Evolutionary conservation across 2,329 filamentous ascomycete genomes (phyloP), one percentile per base, ranked within the genome.

Genomic region (Ophiostoma perfectum): DNA sequence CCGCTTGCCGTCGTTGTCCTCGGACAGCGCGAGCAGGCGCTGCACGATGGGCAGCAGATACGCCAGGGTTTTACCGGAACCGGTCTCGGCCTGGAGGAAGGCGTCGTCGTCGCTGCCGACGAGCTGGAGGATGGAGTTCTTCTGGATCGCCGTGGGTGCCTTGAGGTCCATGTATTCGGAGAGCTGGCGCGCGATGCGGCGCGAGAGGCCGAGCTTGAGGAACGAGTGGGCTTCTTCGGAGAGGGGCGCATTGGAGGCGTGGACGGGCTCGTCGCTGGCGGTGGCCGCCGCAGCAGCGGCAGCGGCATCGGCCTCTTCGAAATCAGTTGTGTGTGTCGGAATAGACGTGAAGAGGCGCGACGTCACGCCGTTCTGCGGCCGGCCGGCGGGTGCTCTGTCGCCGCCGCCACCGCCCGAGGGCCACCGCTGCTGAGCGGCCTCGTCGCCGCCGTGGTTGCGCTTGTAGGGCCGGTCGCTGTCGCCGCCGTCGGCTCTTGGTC

Each of bases 1-100:
- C 74, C 73, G 80, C 74, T 77, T 75, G 16, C 79, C 80, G 74
- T 84, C 80, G 66, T 82, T 77, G 72, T 81, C 75, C 77, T 85
- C 73, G 82, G 91, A 88, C 42, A 98, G 83, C 14, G 88, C 84
- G 78, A 97, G 86, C 27, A 99, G 90, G 38, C 93, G 86, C 76
- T 99, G 92, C 36, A 99, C 88, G 64, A 99, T 90, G 1, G 95
- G 95, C 6, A 99, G 81, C 4, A 99, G 83, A 77, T 99, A 99
- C n/a, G 95, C 92, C 70, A 99, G 80, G 0, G 95, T 99, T 80
- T 99, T 99, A 79, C 95, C 95, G 0, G 95, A 99, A 73, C 95
- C 95, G 0, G 95, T 99, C 80, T 99, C 90, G 2, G 95, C 96
- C 77, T 98, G 95, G 45, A 99, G 90, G 74, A 99, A 99, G 2